Conservation (phyloP, 2,329 filamentous ascomycete species). For the Plenodomus lindquistii region DNA sequence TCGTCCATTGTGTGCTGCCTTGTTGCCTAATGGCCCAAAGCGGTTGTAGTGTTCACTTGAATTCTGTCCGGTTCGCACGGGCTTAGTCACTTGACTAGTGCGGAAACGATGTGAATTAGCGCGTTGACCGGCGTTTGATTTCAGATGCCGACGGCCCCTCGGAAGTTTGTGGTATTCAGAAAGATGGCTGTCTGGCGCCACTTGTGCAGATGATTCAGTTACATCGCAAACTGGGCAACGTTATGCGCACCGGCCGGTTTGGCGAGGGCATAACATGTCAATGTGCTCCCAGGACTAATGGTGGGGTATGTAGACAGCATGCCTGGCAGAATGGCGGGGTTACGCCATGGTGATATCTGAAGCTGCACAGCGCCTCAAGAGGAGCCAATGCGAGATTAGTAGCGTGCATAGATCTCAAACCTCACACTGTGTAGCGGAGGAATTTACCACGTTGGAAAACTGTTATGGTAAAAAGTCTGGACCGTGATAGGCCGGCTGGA, state of each 20-base stretch:
- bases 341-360: slow-evolving; percentile 3
- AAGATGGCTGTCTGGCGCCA: background rate
- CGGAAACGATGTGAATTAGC: background rate
- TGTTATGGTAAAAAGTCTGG: slow-evolving; percentile 13
- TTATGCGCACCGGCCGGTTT: too few species aligned
- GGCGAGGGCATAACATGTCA: background rate
- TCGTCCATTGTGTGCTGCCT: slow-evolving; percentile 3
- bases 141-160: slow-evolving; percentile 8
- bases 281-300: background rate
- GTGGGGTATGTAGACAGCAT: slow-evolving; percentile 8
- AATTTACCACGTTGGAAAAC: slow-evolving; percentile 13
- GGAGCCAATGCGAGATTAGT: background rate
- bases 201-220: background rate
- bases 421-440: slow-evolving; percentile 1
- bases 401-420: background rate
- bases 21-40: slow-evolving; percentile 4
- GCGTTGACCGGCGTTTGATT: slow-evolving; percentile 18
- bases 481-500: slow-evolving; percentile 24
- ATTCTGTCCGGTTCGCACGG: background rate
- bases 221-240: background rate
- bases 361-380: slow-evolving; percentile 7
- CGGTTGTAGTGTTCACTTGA: background rate
- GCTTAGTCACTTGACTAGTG: background rate
- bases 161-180: too few species aligned
- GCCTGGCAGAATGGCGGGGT: slow-evolving; percentile 9